Base-by-base conservation (phyloP, 1,284 basidiomycete species). In the Trichosporon inkin region DNA sequence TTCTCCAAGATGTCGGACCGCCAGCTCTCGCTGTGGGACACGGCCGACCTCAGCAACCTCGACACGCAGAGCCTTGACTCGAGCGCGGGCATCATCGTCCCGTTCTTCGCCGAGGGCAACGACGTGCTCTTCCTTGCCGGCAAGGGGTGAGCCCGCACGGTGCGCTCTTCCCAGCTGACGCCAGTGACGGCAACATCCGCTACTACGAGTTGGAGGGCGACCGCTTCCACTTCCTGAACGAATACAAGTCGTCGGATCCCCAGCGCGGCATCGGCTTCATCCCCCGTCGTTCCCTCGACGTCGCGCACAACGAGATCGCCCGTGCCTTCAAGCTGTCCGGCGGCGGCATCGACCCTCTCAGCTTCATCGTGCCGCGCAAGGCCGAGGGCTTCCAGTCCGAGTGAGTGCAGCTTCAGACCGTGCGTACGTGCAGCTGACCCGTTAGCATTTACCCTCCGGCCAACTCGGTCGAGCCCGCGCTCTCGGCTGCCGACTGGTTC, bases 201-300 rank as follows among this genome's bases (percentile, higher is more conserved):
- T 96, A 95, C 83, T 98, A 89, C 78, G 96, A 99, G 78, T 92
- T 89, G 77, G 93, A 96, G 69, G 85, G 83, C 49, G 94, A 98
- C 78, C 83, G 86, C 55, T 82, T 99, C 36, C 82, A 86, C 79
- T 82, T 86, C 58, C 83, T 97, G 40, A 84, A 86, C 52, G 94
- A 98, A 75, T 86, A 93, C 84, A 92, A 95, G 78, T 90, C 89
- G 3, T 83, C 85, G 36, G 90, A 94, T 60, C 94, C 95, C 38
- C 77, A 79, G 66, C 89, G 94, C 52, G 96, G 96, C 16, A 90
- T 98, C 85, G 91, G 89, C 68, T 95, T 98, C 86, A 84, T 97
- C 34, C 94, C 92, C 6, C 86, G 94, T 28, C 88, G 93, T 51
- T 86, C 89, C 0, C 84, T 98, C 67, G 91, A 86, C 71, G 88